A percentile compares a stretch with the other conserved stretches of the same genome.
phyloP scores from a whole-genome alignment of 208 protist species.

The Trichomonas gallinae region DNA sequence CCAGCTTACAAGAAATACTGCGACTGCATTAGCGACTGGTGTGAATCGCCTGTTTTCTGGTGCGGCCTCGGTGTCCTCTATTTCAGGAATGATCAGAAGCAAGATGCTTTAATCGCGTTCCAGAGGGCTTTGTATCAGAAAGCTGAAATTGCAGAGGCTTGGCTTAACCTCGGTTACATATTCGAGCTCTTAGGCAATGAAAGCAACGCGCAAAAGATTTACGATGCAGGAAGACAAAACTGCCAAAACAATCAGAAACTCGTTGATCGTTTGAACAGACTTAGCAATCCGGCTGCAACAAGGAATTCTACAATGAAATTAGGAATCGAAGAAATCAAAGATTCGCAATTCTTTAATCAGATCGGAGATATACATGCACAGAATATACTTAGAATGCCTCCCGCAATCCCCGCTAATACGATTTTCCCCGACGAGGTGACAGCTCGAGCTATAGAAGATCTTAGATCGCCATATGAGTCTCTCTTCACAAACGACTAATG shows the following conservation, averaged over 20 bases:
- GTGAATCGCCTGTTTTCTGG: neutral
- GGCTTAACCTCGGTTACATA: neutral
- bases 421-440: neutral
- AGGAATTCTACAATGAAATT: neutral
- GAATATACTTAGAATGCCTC: neutral
- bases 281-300: neutral
- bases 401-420: neutral
- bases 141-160: neutral
- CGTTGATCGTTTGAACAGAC: neutral
- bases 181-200: neutral
- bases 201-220: neutral
- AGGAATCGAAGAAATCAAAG: neutral
- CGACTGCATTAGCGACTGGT: neutral
- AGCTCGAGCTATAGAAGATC: neutral
- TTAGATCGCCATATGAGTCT: neutral
- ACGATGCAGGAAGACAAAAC: neutral
- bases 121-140: neutral
- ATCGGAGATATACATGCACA: neutral
- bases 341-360: neutral
- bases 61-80: neutral
- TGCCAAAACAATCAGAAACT: neutral
- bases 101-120: neutral
- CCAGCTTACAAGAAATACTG: neutral
- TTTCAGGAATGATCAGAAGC: neutral
- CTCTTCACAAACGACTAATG: neutral